Percentiles rank a stretch among this genome's conserved stretches.
Conservation (phyloP, 345 rosid species). For the Melaleuca quinquenervia region DNA sequence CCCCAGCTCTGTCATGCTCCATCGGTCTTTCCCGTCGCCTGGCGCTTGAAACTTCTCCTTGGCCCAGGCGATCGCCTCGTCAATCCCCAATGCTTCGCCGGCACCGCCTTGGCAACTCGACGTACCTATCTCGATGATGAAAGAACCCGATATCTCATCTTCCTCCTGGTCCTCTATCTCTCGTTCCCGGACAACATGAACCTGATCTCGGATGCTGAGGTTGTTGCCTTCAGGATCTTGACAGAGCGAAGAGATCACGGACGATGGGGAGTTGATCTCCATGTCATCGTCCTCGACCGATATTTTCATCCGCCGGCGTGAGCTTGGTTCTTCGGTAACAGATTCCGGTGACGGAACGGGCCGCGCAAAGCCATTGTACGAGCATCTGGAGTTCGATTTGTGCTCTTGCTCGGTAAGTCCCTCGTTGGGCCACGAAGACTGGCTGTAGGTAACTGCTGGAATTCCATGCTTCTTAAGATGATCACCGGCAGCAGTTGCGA, state of each 20-base stretch:
- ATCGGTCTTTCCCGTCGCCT: slow-evolving; percentile 3
- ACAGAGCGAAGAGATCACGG: slow-evolving; percentile 64
- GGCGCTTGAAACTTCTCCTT: slow-evolving; percentile 41
- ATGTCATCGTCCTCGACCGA: slow-evolving; percentile 44
- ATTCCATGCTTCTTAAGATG: slow-evolving; percentile 16
- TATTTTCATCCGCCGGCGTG: slow-evolving; percentile 26
- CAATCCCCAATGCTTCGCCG: slow-evolving; percentile 40
- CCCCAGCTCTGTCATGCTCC: not conserved
- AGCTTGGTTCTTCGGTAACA: slow-evolving; percentile 44
- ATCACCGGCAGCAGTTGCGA: slow-evolving; percentile 17
- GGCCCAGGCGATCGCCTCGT: slow-evolving; percentile 72
- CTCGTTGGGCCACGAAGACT: slow-evolving; percentile 14
- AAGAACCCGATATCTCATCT: slow-evolving; percentile 75
- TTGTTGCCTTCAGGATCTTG: slow-evolving; percentile 22
- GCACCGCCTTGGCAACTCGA: slow-evolving; percentile 27
- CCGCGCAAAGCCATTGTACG: slow-evolving; percentile 22
- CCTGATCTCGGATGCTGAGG: not conserved
- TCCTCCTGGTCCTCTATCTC: slow-evolving; percentile 1
- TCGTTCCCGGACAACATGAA: not conserved
- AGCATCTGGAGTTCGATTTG: slow-evolving; percentile 15
- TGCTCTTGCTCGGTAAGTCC: slow-evolving; percentile 20
- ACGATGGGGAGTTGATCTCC: slow-evolving; percentile 60
- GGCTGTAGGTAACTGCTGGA: slow-evolving; percentile 23
- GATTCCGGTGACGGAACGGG: slow-evolving; percentile 64
- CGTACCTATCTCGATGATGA: slow-evolving; percentile 76